Evolutionary conservation across 2,329 filamentous ascomycete genomes (phyloP), one percentile per base, ranked within the genome.

Genomic region (Metarhizium sp.): DNA sequence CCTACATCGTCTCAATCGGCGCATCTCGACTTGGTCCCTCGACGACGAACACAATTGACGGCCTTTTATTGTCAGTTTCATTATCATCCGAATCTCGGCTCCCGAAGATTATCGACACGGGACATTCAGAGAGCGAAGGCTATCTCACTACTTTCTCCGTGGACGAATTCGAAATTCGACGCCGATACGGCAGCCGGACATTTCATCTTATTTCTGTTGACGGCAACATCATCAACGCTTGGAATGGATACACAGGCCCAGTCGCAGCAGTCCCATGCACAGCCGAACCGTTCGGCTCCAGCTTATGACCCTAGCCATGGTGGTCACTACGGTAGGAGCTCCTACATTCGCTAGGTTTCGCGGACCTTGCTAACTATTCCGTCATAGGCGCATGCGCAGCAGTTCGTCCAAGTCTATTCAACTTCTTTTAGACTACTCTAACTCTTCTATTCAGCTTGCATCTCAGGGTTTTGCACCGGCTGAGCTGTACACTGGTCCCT

Each of bases 401-500:
- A 60, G 75, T 78, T 64, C 52, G 64, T 67, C 30, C 32, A 58
- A 43, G 40, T 51, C 50, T 38, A 13, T 45, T 45, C 16, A 50
- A 54, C 4, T n/a, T 10, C 7, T 18, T 16, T 34, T 38, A 45
- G 38, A 46, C 50, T 11, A 36, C 51, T 43, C 58, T 76, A 66
- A 68, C 60, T 8, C 29, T 51, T 25, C 2, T 29, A 29, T 58
- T 29, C 71, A 94, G 88, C 86, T 96, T 63, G 90, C 92, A 51
- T 84, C 86, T 48, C 86, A 90, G 74, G 91, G 91, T 56, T 94
- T 90, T 71, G 90, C 90, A 50, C 91, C 92, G n/a, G 86, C 90
- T 49, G 92, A 96, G 71, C 82, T 96, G 56, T 97, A 96, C 73
- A 92, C 90, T 1, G 92, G 92, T 16, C 87, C 90, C 59, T 97